Evolutionary conservation across 192 early-diverging fungal species (phyloP).

Genomic region (Mortierella alpina): DNA sequence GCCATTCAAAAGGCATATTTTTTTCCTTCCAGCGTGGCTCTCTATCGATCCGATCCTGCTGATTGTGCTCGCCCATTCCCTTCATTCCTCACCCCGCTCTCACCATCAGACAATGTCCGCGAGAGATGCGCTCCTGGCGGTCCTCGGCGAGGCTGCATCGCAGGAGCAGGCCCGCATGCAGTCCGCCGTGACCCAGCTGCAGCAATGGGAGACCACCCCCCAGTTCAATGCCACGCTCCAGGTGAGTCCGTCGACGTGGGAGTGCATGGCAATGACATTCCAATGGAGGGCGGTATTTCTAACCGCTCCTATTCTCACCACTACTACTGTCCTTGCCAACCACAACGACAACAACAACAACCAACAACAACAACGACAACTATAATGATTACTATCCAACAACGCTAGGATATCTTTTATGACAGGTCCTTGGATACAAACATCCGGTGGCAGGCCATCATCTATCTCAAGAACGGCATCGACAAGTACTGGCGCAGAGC

Average conservation of each 20-base stretch:
- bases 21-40: too few species aligned
- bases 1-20: not conserved
- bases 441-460: slow-evolving; percentile 78
- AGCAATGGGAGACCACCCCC: slow-evolving; percentile 77
- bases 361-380: not conserved
- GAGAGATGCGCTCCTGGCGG: slow-evolving; percentile 56
- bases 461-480: slow-evolving; percentile 91
- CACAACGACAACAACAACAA: not conserved
- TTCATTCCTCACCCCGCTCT: not conserved
- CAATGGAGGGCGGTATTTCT: not conserved
- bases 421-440: slow-evolving; percentile 72
- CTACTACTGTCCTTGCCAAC: not conserved
- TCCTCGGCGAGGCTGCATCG: slow-evolving; percentile 74
- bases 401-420: slow-evolving; percentile 75
- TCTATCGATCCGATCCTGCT: not conserved
- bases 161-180: slow-evolving; percentile 71
- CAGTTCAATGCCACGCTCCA: slow-evolving; percentile 79
- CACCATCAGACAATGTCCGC: slow-evolving; percentile 44
- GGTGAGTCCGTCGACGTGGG: slow-evolving; percentile 41
- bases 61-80: not conserved
- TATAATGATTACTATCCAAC: not conserved
- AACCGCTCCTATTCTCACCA: slow-evolving; percentile 1
- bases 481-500: slow-evolving; percentile 91
- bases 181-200: slow-evolving; percentile 72
- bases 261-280: not conserved